Evolutionary conservation across 139 green algal species (phyloP).

Genomic region (Volvox africanus): DNA sequence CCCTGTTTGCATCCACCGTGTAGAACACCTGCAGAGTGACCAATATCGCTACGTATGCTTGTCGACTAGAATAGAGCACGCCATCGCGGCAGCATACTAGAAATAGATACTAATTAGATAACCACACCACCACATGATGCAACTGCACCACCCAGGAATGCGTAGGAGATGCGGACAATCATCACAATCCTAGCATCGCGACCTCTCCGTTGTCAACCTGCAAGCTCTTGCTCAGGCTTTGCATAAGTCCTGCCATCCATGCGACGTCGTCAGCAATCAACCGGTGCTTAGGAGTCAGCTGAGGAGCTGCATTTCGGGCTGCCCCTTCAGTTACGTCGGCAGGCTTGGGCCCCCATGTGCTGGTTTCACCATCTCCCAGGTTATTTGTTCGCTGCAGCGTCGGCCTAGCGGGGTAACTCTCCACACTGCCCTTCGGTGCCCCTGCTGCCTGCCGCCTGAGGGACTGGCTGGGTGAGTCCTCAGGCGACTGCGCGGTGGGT

Average conservation of each 20-base stretch:
- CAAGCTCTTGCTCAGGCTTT: slow-evolving; percentile 28
- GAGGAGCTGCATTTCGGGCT: not conserved
- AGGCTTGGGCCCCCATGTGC: too few relatives aligned
- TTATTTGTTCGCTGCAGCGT: not conserved
- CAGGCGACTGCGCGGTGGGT: not conserved
- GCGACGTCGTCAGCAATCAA: slow-evolving; percentile 51
- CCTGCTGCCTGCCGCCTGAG: not conserved
- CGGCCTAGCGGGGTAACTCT: not conserved
- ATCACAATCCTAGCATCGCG: slow-evolving; percentile 6
- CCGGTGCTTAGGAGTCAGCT: slow-evolving; percentile 47
- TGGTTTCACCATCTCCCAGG: not conserved
- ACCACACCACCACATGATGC: too few relatives aligned
- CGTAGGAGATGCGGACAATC: too few relatives aligned
- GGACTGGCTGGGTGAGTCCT: not conserved
- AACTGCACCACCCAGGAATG: too few relatives aligned
- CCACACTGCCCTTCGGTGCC: not conserved
- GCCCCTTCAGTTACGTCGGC: not conserved
- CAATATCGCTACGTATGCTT: too few relatives aligned
- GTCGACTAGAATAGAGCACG: too few relatives aligned
- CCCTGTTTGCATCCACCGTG: too few relatives aligned
- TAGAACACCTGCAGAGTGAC: too few relatives aligned
- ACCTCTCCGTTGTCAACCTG: not conserved
- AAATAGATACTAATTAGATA: too few relatives aligned
- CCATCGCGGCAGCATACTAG: too few relatives aligned
- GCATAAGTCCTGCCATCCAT: slow-evolving; percentile 51